Conservation (phyloP, 2,329 filamentous ascomycete genomes). For the Fusarium torulosum region DNA sequence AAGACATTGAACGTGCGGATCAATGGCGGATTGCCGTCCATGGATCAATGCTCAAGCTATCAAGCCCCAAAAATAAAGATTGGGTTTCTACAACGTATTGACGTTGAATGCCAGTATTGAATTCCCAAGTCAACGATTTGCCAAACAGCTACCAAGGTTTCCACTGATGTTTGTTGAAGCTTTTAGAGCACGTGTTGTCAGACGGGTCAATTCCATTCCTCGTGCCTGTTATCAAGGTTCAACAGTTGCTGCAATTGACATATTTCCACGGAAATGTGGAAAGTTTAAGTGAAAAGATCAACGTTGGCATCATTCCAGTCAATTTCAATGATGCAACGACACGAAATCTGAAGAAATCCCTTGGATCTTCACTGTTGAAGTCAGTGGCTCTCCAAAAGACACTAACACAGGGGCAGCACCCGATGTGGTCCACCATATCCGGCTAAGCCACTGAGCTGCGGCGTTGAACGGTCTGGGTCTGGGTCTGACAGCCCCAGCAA, state of each 20-base stretch:
- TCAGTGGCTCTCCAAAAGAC: conserved; percentile 10
- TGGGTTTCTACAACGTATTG: not conserved
- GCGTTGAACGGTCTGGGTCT: conserved; percentile 30
- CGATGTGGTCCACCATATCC: conserved; percentile 24
- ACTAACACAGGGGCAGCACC: conserved; percentile 26
- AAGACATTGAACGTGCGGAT: not conserved
- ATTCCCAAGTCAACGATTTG: not conserved
- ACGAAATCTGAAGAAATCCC: not conserved
- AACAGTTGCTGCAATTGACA: not conserved
- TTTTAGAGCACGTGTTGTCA: not conserved
- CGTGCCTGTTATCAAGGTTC: not conserved
- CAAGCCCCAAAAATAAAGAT: not conserved
- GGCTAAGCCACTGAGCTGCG: conserved; percentile 37
- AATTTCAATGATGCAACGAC: conserved; percentile 9
- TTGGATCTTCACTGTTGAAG: conserved; percentile 16
- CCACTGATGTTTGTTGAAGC: not conserved
- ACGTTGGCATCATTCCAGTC: conserved; percentile 1
- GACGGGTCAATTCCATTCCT: not conserved
- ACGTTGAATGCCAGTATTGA: not conserved
- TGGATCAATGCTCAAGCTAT: not conserved
- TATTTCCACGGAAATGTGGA: not conserved
- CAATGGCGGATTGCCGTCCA: not conserved
- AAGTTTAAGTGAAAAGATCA: not conserved
- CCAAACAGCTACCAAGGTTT: not conserved
- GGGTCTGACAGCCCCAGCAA: conserved; percentile 8